Conservation (phyloP, 768 basidiomycete species). For the Boletus sp. region DNA sequence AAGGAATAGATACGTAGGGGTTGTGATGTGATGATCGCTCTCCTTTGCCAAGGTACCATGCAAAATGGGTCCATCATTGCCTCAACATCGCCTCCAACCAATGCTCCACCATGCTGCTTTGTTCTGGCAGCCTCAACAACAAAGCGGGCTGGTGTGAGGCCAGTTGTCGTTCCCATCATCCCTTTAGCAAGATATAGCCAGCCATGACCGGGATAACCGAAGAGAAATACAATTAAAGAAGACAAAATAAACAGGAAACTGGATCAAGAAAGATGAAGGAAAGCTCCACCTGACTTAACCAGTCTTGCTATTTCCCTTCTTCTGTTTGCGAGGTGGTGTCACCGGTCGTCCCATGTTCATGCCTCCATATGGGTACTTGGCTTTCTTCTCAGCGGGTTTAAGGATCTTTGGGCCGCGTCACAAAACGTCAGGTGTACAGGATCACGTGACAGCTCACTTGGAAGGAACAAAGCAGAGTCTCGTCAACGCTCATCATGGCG, state of each 20-base stretch:
- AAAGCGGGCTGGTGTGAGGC: slow-evolving; percentile 10
- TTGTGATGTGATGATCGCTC: slow-evolving; percentile 20
- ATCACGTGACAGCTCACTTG: slow-evolving; percentile 55
- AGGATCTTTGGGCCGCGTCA: slow-evolving; percentile 61
- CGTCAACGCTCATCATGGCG: slow-evolving; percentile 99
- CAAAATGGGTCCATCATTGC: slow-evolving; percentile 22
- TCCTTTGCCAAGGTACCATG: slow-evolving; percentile 23
- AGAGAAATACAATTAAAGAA: slow-evolving; percentile 24
- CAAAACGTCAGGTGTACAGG: neutral
- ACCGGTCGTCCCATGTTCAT: slow-evolving; percentile 86
- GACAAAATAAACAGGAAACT: slow-evolving; percentile 30
- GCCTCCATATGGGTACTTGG: slow-evolving; percentile 85
- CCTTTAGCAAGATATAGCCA: slow-evolving; percentile 29
- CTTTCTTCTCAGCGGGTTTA: slow-evolving; percentile 99
- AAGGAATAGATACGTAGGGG: slow-evolving; percentile 34
- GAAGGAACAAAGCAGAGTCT: slow-evolving; percentile 96
- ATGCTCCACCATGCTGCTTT: slow-evolving; percentile 14
- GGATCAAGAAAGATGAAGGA: slow-evolving; percentile 27
- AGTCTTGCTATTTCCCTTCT: slow-evolving; percentile 90
- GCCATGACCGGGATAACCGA: slow-evolving; percentile 23
- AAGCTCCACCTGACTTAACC: slow-evolving; percentile 32
- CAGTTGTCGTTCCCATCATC: slow-evolving; percentile 18
- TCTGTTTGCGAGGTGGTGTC: slow-evolving; percentile 95
- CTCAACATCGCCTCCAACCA: slow-evolving; percentile 11
- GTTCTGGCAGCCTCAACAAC: slow-evolving; percentile 9